phyloP scores from a whole-genome alignment of 106 monocot species.

The Acorus calamus region DNA sequence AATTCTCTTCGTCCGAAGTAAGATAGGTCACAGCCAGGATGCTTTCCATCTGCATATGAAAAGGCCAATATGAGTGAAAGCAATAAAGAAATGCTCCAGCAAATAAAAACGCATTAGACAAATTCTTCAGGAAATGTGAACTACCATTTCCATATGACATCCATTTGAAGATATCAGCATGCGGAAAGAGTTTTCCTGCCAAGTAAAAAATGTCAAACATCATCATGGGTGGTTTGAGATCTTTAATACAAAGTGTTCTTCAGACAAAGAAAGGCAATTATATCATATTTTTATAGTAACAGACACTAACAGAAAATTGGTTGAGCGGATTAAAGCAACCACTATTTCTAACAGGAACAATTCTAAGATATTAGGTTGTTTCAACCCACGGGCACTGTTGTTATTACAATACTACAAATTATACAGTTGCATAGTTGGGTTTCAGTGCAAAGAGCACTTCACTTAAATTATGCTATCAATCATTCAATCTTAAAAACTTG shows the following conservation, averaged over 20 bases:
- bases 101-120: neutral
- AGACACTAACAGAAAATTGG: too few species aligned
- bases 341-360: too few species aligned
- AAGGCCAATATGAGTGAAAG: neutral
- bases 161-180: constrained; percentile 81
- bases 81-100: neutral
- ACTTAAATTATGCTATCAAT: neutral
- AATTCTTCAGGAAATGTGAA: neutral
- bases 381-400: too few species aligned
- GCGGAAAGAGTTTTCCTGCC: constrained; percentile 90
- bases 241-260: neutral
- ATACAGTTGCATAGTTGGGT: too few species aligned
- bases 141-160: constrained; percentile 95
- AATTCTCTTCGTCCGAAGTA: constrained; percentile 80
- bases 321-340: too few species aligned
- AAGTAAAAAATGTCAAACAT: constrained; percentile 6
- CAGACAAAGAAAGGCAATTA: neutral
- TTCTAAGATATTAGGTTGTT: too few species aligned
- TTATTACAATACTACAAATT: too few species aligned
- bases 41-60: constrained; percentile 69
- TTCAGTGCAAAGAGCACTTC: too few species aligned
- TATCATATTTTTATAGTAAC: neutral
- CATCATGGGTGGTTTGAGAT: neutral
- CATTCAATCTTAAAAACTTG: neutral
- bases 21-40: constrained; percentile 73